Percentiles rank a stretch among this genome's conserved stretches.
Evolutionary conservation across 2,329 filamentous ascomycete species (phyloP).

Genomic region (Fusarium sp.): DNA sequence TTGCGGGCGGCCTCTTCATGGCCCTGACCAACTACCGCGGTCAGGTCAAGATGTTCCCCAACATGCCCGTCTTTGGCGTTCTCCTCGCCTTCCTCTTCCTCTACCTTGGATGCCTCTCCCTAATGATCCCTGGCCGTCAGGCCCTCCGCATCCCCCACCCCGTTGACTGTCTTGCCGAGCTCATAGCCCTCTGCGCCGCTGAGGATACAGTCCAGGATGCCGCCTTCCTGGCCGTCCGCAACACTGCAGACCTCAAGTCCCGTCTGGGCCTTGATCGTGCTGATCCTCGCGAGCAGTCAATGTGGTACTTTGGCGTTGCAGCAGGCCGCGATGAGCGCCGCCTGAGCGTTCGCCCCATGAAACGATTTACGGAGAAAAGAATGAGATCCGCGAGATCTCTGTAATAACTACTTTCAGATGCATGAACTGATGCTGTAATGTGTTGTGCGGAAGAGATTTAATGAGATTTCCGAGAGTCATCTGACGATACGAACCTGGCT

Average conservation of each 20-base stretch:
- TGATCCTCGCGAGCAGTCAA: slow-evolving; percentile 63
- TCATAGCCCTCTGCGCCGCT: slow-evolving; percentile 83
- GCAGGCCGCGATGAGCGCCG: slow-evolving; percentile 59
- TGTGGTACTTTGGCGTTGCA: slow-evolving; percentile 66
- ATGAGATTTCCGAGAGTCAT: slow-evolving; percentile 9
- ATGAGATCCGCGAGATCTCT: slow-evolving; percentile 48
- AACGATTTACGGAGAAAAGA: slow-evolving; percentile 62
- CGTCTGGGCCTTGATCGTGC: slow-evolving; percentile 72
- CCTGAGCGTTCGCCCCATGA: slow-evolving; percentile 62
- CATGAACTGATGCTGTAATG: slow-evolving; percentile 35
- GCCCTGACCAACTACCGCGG: slow-evolving; percentile 72
- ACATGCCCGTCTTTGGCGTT: slow-evolving; percentile 80
- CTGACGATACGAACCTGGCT: slow-evolving; percentile 23
- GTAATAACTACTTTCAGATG: slow-evolving; percentile 44
- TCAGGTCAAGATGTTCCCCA: slow-evolving; percentile 77
- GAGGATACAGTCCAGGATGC: slow-evolving; percentile 80
- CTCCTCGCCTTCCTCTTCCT: slow-evolving; percentile 80
- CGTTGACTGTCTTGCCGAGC: slow-evolving; percentile 80
- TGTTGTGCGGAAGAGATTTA: slow-evolving; percentile 17
- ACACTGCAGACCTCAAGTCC: slow-evolving; percentile 77
- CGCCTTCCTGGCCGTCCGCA: slow-evolving; percentile 78
- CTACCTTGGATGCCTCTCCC: slow-evolving; percentile 75
- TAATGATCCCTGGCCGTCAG: slow-evolving; percentile 73
- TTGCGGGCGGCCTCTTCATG: slow-evolving; percentile 81
- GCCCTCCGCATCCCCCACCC: slow-evolving; percentile 80